phyloP scores from a whole-genome alignment of 345 rosid species.

The Turnera subulata region DNA sequence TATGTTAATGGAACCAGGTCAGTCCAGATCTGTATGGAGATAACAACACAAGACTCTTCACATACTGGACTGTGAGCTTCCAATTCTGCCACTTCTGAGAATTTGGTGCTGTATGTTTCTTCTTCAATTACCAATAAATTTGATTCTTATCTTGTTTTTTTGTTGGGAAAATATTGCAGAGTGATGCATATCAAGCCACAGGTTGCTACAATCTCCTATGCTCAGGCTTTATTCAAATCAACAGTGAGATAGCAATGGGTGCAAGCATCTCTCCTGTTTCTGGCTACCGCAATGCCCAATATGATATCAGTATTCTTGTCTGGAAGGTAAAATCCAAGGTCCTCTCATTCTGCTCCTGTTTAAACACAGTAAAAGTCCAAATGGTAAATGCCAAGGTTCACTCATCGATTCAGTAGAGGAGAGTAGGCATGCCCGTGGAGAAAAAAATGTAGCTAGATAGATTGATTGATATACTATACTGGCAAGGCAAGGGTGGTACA shows the following conservation, averaged over 20 bases:
- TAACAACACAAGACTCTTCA: slow-evolving; percentile 97
- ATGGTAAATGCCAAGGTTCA: not conserved
- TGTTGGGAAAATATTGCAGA: slow-evolving; percentile 32
- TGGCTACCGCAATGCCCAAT: slow-evolving; percentile 52
- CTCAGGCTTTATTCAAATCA: slow-evolving; percentile 92
- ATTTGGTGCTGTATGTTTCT: not conserved
- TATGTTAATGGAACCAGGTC: slow-evolving; percentile 47
- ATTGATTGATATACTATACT: too few relatives aligned
- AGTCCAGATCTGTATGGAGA: slow-evolving; percentile 99
- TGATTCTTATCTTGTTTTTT: not conserved
- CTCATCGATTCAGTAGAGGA: too few relatives aligned
- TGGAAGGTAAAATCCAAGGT: slow-evolving; percentile 65
- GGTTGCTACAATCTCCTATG: slow-evolving; percentile 97
- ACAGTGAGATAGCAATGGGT: slow-evolving; percentile 89
- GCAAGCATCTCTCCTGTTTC: slow-evolving; percentile 99
- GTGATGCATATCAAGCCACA: slow-evolving; percentile 96
- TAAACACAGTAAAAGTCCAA: too few relatives aligned
- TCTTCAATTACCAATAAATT: not conserved
- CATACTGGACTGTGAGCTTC: slow-evolving; percentile 94
- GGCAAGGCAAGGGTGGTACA: too few relatives aligned
- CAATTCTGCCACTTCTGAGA: not conserved
- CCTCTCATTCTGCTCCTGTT: not conserved
- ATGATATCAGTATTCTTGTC: slow-evolving; percentile 82
- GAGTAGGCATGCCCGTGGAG: too few relatives aligned
- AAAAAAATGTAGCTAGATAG: too few relatives aligned